Base-by-base conservation (phyloP, 768 basidiomycete genomes). In the Lentinus tigrinus region DNA sequence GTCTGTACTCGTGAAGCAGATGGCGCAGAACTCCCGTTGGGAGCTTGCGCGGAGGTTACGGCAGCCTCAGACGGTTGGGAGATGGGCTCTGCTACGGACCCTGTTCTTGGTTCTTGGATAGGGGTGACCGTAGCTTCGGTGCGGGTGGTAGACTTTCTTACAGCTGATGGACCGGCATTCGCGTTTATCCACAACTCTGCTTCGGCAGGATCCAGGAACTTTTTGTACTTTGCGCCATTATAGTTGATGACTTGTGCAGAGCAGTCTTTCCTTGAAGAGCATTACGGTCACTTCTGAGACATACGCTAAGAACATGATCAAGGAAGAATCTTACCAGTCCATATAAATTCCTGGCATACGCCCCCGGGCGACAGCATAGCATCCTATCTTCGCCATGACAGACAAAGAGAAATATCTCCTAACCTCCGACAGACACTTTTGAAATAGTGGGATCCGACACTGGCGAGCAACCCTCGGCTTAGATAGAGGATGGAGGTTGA, bases 201-300 rank as follows among this genome's bases (percentile, higher is more conserved):
- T 26, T 85, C 84, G 0, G 70, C 66, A 26, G 71, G 68, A 9
- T 73, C 81, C 4, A 60, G 52, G 66, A 95, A 87, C 63, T 89
- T 92, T 70, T 91, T 87, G 75, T 79, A 87, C 26, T 69, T 72
- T 0, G 91, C 83, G 16, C 79, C 80, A 0, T 75, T 42, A 67
- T 81, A 92, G 39, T 85, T 85, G 55, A 86, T 82, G 44, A 87
- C 78, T 68, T 93, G 91, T 0, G 69, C 70, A 66, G 86, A 76
- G 61, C 88, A 88, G n/a, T 93, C 91, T 2, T 72, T 73, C 93
- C 91, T 93, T 31, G 31, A 31, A 31, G 7, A 31, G 11, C 17
- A 9, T 16, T 0, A n/a, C 13, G 9, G 24, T 31, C 4, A 23
- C 21, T 14, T 42, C 13, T 42, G 21, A 23, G 6, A 16, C 7